phyloP scores from a whole-genome alignment of 768 basidiomycete species.

The Kwoniella dendrophila region DNA sequence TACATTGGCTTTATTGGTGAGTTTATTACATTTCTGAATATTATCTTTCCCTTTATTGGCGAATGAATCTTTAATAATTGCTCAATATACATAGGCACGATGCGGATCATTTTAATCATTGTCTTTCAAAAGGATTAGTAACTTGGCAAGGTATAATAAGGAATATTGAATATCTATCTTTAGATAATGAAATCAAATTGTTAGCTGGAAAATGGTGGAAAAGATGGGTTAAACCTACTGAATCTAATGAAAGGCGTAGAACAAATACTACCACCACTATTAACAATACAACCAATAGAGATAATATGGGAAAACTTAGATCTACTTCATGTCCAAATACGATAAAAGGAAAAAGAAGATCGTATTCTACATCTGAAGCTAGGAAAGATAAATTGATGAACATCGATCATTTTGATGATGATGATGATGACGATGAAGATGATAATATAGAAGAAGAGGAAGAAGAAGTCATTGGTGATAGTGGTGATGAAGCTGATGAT shows the following conservation, averaged over 20 bases:
- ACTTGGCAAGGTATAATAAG: conserved; percentile 85
- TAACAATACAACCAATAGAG: too few relatives aligned
- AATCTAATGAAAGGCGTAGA: background rate
- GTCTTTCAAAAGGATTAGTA: conserved; percentile 66
- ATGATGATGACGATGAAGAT: conserved; percentile 5
- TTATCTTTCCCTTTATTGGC: background rate
- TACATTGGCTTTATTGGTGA: conserved; percentile 55
- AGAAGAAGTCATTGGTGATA: conserved; percentile 4
- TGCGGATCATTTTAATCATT: conserved; percentile 67
- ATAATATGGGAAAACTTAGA: too few relatives aligned
- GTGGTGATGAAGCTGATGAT: conserved; percentile 24
- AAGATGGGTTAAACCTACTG: conserved; percentile 59
- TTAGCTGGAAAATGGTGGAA: conserved; percentile 77
- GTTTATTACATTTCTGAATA: conserved; percentile 8
- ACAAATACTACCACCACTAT: too few relatives aligned
- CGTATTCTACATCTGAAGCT: conserved; percentile 6
- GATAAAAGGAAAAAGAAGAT: conserved; percentile 2
- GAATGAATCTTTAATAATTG: background rate
- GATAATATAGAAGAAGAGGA: conserved; percentile 9
- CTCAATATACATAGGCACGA: conserved; percentile 64
- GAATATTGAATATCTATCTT: conserved; percentile 84
- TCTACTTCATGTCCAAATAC: too few relatives aligned
- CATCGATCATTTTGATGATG: conserved; percentile 7
- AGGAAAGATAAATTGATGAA: background rate
- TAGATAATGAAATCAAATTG: conserved; percentile 73